These are phyloP conservation scores for Brettanomyces naardenensis DNA, from an alignment of 805 yeast genomes.

Conservation along the genomic window DNA sequence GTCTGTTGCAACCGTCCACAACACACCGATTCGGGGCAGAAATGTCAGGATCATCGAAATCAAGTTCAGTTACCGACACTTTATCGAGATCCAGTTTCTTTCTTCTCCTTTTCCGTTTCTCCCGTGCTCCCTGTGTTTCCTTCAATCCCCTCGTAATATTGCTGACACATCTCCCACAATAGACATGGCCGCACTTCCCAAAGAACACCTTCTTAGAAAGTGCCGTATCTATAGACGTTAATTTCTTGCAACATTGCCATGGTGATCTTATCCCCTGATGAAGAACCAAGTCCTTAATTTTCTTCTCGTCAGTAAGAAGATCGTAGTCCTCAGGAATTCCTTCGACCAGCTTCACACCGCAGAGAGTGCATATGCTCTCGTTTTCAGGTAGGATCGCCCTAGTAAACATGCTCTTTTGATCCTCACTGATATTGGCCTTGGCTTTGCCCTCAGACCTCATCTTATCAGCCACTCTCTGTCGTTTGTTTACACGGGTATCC, in stretches of 20 bases:
- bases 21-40: constrained; percentile 56
- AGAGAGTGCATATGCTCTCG: constrained; percentile 50
- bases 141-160: constrained; percentile 38
- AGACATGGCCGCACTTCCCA: constrained; percentile 74
- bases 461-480: constrained; percentile 16
- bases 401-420: constrained; percentile 10
- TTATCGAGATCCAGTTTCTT: constrained; percentile 10
- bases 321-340: constrained; percentile 55
- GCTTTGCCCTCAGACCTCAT: constrained; percentile 11
- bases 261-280: constrained; percentile 41
- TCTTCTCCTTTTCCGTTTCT: constrained; percentile 14
- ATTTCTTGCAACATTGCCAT: constrained; percentile 44
- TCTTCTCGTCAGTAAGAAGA: constrained; percentile 11
- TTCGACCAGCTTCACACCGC: constrained; percentile 66
- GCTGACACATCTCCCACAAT: constrained; percentile 78
- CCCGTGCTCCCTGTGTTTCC: constrained; percentile 11
- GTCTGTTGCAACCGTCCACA: constrained; percentile 38
- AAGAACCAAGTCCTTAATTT: constrained; percentile 20
- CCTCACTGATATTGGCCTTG: constrained; percentile 10
- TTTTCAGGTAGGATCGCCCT: constrained; percentile 27
- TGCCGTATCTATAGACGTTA: constrained; percentile 49
- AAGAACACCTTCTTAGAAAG: constrained; percentile 60
- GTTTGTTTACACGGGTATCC: constrained; percentile 15
- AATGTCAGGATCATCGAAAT: constrained; percentile 33
- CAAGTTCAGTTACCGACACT: constrained; percentile 13